These are phyloP conservation scores for Aspergillus piperis DNA, from an alignment of 2,329 filamentous ascomycete genomes.

Conservation along the genomic window DNA sequence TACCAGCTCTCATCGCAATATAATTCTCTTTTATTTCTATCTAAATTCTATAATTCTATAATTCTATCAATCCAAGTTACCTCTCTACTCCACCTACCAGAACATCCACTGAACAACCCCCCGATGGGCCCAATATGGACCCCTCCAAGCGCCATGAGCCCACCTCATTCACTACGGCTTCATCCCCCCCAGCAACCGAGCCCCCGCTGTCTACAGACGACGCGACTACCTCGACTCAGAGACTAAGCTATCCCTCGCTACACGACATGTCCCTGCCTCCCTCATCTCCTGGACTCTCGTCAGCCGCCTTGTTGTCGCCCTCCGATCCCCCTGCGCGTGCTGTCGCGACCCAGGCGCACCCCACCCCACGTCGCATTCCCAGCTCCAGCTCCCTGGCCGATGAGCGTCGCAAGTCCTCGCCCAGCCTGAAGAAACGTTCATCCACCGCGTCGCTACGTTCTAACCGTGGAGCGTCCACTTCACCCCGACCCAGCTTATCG, in stretches of 20 bases:
- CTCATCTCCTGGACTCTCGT: constrained; percentile 26
- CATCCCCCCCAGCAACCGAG: constrained; percentile 20
- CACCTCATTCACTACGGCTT: constrained; percentile 22
- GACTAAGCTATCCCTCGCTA: constrained; percentile 32
- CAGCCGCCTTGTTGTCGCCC: constrained; percentile 29
- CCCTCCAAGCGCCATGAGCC: constrained; percentile 32
- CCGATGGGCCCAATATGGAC: constrained; percentile 32
- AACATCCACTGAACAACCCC: background rate
- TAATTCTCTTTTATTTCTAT: background rate
- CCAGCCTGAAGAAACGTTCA: constrained; percentile 41
- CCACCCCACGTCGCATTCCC: constrained; percentile 33
- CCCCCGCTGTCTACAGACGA: constrained; percentile 15
- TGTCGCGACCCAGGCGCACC: constrained; percentile 19
- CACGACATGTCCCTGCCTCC: constrained; percentile 27
- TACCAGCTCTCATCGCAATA: background rate
- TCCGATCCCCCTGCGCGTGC: constrained; percentile 25
- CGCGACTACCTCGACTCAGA: constrained; percentile 24
- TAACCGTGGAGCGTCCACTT: constrained; percentile 27
- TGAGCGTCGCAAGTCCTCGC: constrained; percentile 37
- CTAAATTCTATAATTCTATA: background rate
- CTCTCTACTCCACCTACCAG: background rate
- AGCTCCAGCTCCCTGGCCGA: constrained; percentile 41
- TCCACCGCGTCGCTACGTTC: constrained; percentile 43
- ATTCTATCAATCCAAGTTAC: background rate
- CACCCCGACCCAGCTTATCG: constrained; percentile 35